phyloP scores from a whole-genome alignment of 805 yeast genomes.

The Metschnikowia continentalis region DNA sequence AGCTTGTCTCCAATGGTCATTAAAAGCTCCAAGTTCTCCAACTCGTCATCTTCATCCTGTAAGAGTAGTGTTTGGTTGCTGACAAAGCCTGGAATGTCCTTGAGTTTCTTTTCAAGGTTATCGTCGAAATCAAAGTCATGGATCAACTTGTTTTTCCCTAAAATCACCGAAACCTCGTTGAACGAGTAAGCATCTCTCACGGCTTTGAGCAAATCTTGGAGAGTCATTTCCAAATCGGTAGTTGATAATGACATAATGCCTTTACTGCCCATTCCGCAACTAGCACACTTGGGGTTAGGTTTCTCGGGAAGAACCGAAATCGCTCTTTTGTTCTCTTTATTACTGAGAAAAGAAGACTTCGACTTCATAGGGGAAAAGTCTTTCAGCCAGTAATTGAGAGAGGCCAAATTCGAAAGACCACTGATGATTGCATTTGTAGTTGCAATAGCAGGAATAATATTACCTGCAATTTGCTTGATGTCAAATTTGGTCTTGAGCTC shows the following conservation, averaged over 20 bases:
- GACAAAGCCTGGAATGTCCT: constrained; percentile 43
- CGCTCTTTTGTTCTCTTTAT: constrained; percentile 57
- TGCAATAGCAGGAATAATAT: constrained; percentile 97
- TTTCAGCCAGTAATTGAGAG: constrained; percentile 48
- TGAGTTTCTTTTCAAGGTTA: constrained; percentile 47
- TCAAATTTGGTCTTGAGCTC: constrained; percentile 76
- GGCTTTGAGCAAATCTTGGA: constrained; percentile 50
- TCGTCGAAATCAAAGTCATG: constrained; percentile 91
- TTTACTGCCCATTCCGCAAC: constrained; percentile 48
- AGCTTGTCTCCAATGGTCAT: constrained; percentile 24
- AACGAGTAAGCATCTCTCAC: constrained; percentile 51
- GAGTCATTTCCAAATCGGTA: constrained; percentile 44
- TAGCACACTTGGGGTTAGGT: constrained; percentile 71
- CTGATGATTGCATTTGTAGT: constrained; percentile 95
- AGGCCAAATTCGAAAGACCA: constrained; percentile 76
- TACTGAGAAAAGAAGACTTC: constrained; percentile 36
- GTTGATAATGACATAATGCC: constrained; percentile 8
- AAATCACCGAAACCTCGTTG: constrained; percentile 55
- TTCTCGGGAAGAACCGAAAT: constrained; percentile 56
- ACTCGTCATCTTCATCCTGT: constrained; percentile 73
- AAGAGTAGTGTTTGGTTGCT: constrained; percentile 64
- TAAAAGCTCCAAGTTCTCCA: constrained; percentile 61
- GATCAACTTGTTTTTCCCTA: constrained; percentile 57
- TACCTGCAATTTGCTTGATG: constrained; percentile 92
- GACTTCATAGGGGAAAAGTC: constrained; percentile 25